phyloP scores from a whole-genome alignment of 2,329 filamentous ascomycete genomes.

The Cercospora canescens region DNA sequence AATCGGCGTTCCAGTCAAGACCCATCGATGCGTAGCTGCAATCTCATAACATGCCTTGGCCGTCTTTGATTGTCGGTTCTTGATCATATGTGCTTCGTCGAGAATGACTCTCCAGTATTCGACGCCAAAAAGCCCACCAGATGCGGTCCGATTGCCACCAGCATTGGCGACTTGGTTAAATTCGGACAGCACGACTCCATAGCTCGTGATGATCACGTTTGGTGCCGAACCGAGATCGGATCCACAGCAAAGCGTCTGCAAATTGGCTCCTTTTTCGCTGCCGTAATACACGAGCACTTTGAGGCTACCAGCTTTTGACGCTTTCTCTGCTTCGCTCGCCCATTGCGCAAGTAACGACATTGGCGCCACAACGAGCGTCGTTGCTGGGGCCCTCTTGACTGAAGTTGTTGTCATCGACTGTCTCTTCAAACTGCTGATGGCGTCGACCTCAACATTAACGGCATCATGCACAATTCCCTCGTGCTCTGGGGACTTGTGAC shows the following conservation, averaged over 20 bases:
- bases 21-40: constrained; percentile 83
- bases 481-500: constrained; percentile 62
- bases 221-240: constrained; percentile 75
- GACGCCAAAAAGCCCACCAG: constrained; percentile 75
- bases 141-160: constrained; percentile 60
- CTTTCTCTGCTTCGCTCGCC: constrained; percentile 92
- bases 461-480: constrained; percentile 31
- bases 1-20: constrained; percentile 90
- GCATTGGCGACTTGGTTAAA: constrained; percentile 69
- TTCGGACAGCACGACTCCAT: constrained; percentile 87
- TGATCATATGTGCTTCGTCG: constrained; percentile 94
- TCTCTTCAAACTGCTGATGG: constrained; percentile 63
- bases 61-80: constrained; percentile 83
- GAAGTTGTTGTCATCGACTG: constrained; percentile 58
- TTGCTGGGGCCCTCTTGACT: constrained; percentile 74
- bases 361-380: constrained; percentile 91
- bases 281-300: constrained; percentile 92
- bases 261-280: constrained; percentile 74
- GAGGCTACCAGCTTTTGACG: constrained; percentile 79
- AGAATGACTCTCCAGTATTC: constrained; percentile 95
- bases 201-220: constrained; percentile 91
- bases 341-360: constrained; percentile 97
- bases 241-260: constrained; percentile 75
- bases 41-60: constrained; percentile 94
- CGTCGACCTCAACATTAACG: constrained; percentile 33